A percentile compares a stretch with the other conserved stretches of the same genome.
Evolutionary conservation across 2,329 filamentous ascomycete species (phyloP).

Genomic region (Diaporthe citriasiana): DNA sequence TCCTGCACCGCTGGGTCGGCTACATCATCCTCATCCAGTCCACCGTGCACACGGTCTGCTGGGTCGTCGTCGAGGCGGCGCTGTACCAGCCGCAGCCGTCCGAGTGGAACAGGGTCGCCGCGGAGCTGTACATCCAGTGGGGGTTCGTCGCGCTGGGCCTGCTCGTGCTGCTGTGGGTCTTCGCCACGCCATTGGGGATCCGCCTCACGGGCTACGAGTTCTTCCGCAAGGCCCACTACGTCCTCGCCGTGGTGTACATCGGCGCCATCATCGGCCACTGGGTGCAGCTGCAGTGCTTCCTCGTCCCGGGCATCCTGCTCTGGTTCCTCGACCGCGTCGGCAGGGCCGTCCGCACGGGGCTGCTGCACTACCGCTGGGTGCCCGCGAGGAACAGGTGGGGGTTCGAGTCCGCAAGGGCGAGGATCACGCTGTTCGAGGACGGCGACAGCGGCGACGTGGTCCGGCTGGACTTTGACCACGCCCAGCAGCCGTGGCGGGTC

Average conservation of each 20-base stretch:
- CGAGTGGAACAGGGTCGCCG: conserved; percentile 69
- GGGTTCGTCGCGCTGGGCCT: conserved; percentile 78
- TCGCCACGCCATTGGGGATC: conserved; percentile 69
- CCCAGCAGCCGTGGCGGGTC: conserved; percentile 72
- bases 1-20: conserved; percentile 82
- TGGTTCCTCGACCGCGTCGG: conserved; percentile 75
- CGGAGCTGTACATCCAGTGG: conserved; percentile 79
- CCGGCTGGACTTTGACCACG: conserved; percentile 75
- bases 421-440: conserved; percentile 67
- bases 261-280: conserved; percentile 84
- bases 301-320: conserved; percentile 75
- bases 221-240: conserved; percentile 81
- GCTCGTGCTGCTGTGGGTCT: conserved; percentile 73
- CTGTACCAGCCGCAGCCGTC: conserved; percentile 81
- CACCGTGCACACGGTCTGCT: conserved; percentile 77
- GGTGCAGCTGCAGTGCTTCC: conserved; percentile 76
- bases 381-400: conserved; percentile 59
- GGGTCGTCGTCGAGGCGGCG: conserved; percentile 75
- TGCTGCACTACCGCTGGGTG: conserved; percentile 73
- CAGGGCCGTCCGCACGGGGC: conserved; percentile 68
- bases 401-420: conserved; percentile 68
- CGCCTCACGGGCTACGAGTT: conserved; percentile 80
- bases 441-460: conserved; percentile 72
- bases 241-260: conserved; percentile 80
- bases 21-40: conserved; percentile 80